A percentile compares a stretch with the other conserved stretches of the same genome.
Evolutionary conservation across 2,329 filamentous ascomycete genomes (phyloP).

Genomic region (Leptosphaerulina australis): DNA sequence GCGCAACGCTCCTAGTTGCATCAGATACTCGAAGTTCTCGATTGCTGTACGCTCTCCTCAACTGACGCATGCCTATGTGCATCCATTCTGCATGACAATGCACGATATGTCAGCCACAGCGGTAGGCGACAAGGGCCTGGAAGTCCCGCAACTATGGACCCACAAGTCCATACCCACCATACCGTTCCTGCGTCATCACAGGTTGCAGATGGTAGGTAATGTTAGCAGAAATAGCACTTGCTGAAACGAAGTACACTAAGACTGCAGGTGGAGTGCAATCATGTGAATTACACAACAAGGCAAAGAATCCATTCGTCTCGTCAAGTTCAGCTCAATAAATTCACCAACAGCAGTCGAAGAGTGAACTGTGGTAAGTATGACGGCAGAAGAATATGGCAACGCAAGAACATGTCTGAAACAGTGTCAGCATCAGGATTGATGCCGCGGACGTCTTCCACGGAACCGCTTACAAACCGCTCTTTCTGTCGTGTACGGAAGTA

Average conservation of each 20-base stretch:
- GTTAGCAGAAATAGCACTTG: slow-evolving; percentile 4
- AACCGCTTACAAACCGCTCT: no score
- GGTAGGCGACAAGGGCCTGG: slow-evolving; percentile 1
- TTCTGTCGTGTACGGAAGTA: background rate
- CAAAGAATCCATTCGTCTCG: no score
- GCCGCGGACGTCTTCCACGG: background rate
- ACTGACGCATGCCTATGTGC: slow-evolving; percentile 2
- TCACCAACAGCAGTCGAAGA: background rate
- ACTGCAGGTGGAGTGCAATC: background rate
- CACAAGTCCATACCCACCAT: slow-evolving; percentile 1
- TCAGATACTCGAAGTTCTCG: background rate
- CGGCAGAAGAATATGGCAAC: background rate
- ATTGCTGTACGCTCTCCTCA: background rate
- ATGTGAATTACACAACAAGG: slow-evolving; percentile 5
- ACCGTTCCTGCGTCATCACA: slow-evolving; percentile 1
- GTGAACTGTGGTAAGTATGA: background rate
- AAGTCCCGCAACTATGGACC: background rate
- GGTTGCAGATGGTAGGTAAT: slow-evolving; percentile 4
- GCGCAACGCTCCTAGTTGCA: background rate
- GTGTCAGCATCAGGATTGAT: background rate
- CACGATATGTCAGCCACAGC: background rate
- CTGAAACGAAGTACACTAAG: no score
- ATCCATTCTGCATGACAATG: background rate
- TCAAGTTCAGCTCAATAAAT: no score
- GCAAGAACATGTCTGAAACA: background rate